phyloP scores from a whole-genome alignment of 2,329 filamentous ascomycete genomes.

The Aspergillus ruber region DNA sequence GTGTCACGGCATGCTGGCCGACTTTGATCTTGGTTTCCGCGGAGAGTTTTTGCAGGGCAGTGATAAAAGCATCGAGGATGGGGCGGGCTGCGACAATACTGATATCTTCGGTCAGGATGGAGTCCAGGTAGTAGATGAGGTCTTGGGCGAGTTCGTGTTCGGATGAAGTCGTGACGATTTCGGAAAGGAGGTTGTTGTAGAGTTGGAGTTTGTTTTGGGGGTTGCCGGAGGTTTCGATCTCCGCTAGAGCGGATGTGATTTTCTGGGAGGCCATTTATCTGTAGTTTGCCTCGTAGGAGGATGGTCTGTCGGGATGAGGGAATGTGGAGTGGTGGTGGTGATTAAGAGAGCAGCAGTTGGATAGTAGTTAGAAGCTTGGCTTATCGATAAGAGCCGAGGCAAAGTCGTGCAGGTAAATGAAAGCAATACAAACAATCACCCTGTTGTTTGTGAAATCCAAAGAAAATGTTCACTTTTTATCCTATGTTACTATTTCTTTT shows the following conservation, averaged over 20 bases:
- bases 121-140: conserved; percentile 61
- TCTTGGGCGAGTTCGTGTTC: conserved; percentile 50
- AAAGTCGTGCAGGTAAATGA: not conserved
- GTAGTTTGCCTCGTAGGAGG: not conserved
- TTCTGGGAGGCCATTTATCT: conserved; percentile 44
- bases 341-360: not conserved
- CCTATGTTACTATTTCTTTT: no score
- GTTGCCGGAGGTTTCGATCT: conserved; percentile 44
- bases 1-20: conserved; percentile 64
- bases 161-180: conserved; percentile 45
- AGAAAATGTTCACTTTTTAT: no score
- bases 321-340: conserved; percentile 1
- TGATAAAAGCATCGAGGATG: conserved; percentile 65
- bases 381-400: conserved; percentile 20
- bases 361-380: conserved; percentile 6
- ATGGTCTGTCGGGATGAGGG: not conserved
- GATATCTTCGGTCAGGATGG: conserved; percentile 63
- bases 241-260: conserved; percentile 43
- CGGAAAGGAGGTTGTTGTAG: conserved; percentile 53
- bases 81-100: conserved; percentile 70
- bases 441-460: no score
- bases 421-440: no score
- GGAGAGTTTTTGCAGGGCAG: conserved; percentile 48
- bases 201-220: conserved; percentile 47
- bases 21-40: conserved; percentile 65